These are phyloP conservation scores for Iris macrosiphon DNA, from an alignment of 106 monocot genomes.

Conservation along the genomic window DNA sequence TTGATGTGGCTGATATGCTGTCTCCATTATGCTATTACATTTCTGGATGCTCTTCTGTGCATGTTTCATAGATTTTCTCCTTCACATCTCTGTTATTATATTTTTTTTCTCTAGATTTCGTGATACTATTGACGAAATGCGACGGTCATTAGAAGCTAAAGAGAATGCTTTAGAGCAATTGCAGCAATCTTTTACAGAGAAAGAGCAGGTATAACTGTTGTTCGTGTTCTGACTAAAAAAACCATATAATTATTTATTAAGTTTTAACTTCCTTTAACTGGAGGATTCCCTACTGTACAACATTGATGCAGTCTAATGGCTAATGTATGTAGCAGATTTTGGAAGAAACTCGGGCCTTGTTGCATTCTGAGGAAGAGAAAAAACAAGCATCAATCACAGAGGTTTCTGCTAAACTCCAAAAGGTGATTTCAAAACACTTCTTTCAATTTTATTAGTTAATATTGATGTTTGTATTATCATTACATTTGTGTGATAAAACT, in stretches of 20 bases:
- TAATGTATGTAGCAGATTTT: constrained; percentile 31
- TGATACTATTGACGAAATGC: constrained; percentile 82
- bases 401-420: constrained; percentile 75
- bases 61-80: too few species aligned
- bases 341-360: constrained; percentile 40
- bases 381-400: constrained; percentile 57
- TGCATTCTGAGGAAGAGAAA: constrained; percentile 75
- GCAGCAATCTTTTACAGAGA: constrained; percentile 64
- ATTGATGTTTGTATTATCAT: neutral
- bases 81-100: neutral
- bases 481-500: neutral
- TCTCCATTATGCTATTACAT: too few species aligned
- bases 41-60: too few species aligned
- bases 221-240: neutral
- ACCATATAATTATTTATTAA: neutral
- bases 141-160: constrained; percentile 59
- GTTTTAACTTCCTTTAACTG: neutral
- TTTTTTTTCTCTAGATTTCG: constrained; percentile 47
- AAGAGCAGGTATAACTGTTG: constrained; percentile 66
- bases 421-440: constrained; percentile 26
- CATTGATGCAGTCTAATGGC: too few species aligned
- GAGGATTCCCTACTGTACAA: too few species aligned
- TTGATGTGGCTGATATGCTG: too few species aligned
- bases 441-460: neutral
- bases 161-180: constrained; percentile 56